A percentile compares a stretch with the other conserved stretches of the same genome.
These are phyloP conservation scores for Vitis cinerea DNA, from an alignment of 164 flowering plant genomes.

Conservation along the genomic window DNA sequence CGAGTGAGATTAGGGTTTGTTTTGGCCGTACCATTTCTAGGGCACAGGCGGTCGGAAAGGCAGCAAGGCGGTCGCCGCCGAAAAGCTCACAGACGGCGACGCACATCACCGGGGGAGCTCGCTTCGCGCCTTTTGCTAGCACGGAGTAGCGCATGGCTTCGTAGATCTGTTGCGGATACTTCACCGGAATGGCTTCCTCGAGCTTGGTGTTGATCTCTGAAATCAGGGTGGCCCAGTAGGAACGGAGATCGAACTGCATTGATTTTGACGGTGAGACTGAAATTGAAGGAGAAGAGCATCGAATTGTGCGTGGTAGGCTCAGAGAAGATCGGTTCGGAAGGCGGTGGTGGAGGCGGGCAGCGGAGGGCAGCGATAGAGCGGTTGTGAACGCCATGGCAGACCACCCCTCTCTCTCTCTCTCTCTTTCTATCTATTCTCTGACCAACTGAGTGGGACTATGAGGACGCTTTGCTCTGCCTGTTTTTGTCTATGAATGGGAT, in stretches of 20 bases:
- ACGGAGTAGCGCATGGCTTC: slow-evolving; percentile 85
- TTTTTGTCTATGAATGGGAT: too few species aligned
- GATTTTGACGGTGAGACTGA: slow-evolving; percentile 11
- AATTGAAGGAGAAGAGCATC: slow-evolving; percentile 26
- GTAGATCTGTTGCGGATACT: slow-evolving; percentile 69
- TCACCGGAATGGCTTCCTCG: slow-evolving; percentile 62
- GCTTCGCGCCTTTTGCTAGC: slow-evolving; percentile 64
- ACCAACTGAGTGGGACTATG: too few species aligned
- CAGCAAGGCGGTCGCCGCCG: slow-evolving; percentile 75
- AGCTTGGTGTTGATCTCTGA: slow-evolving; percentile 63
- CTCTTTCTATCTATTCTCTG: background rate
- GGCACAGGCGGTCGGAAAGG: slow-evolving; percentile 96
- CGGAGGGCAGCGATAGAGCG: slow-evolving; percentile 18
- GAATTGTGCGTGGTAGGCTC: slow-evolving; percentile 7
- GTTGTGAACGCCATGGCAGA: slow-evolving; percentile 31
- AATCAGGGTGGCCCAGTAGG: slow-evolving; percentile 66
- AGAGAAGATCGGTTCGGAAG: slow-evolving; percentile 6
- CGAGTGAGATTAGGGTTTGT: too few species aligned
- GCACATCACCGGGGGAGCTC: slow-evolving; percentile 88
- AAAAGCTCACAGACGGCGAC: slow-evolving; percentile 80
- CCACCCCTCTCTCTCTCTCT: background rate
- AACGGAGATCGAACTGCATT: slow-evolving; percentile 53
- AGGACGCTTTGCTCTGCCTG: too few species aligned
- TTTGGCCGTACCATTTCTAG: slow-evolving; percentile 71
- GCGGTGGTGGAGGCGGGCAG: slow-evolving; percentile 23